Conservation (phyloP, 345 rosid species). For the Hevea brasiliensis region DNA sequence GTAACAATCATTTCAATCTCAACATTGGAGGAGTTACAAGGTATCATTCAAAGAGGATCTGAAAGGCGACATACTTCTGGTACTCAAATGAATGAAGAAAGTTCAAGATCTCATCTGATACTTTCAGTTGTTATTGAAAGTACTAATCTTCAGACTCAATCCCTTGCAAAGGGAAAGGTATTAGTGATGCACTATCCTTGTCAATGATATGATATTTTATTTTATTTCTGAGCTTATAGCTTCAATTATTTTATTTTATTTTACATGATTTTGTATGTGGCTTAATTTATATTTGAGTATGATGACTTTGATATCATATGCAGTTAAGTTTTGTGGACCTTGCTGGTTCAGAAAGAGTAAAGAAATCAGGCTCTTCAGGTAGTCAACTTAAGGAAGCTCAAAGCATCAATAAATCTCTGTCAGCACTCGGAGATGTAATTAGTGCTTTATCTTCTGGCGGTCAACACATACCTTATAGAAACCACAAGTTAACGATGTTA, state of each 20-base stretch:
- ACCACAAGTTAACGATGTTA: slow-evolving; percentile 93
- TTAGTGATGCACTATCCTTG: not conserved
- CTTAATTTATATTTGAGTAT: not conserved
- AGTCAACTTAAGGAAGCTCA: slow-evolving; percentile 93
- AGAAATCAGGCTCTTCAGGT: slow-evolving; percentile 92
- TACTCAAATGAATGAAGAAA: slow-evolving; percentile 95
- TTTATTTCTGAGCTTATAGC: not conserved
- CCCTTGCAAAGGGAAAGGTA: slow-evolving; percentile 94
- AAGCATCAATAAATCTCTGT: slow-evolving; percentile 92
- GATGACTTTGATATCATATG: slow-evolving; percentile 9
- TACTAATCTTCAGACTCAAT: slow-evolving; percentile 92
- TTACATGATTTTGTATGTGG: not conserved
- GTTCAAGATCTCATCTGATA: slow-evolving; percentile 92
- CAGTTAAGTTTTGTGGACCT: slow-evolving; percentile 98
- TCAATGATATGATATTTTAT: slow-evolving; percentile 3
- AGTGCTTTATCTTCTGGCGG: slow-evolving; percentile 82
- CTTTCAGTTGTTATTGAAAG: slow-evolving; percentile 88
- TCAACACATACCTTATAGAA: slow-evolving; percentile 90
- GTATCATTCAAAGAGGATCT: slow-evolving; percentile 74
- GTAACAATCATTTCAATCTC: slow-evolving; percentile 70
- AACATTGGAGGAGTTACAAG: slow-evolving; percentile 65
- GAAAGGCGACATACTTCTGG: slow-evolving; percentile 82
- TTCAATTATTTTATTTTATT: not conserved
- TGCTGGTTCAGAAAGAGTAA: slow-evolving; percentile 95
- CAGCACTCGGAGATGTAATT: slow-evolving; percentile 94